Percentiles rank a stretch among this genome's conserved stretches.
Evolutionary conservation across 2,329 filamentous ascomycete genomes (phyloP).

Genomic region (Dothidotthia symphoricarpi): DNA sequence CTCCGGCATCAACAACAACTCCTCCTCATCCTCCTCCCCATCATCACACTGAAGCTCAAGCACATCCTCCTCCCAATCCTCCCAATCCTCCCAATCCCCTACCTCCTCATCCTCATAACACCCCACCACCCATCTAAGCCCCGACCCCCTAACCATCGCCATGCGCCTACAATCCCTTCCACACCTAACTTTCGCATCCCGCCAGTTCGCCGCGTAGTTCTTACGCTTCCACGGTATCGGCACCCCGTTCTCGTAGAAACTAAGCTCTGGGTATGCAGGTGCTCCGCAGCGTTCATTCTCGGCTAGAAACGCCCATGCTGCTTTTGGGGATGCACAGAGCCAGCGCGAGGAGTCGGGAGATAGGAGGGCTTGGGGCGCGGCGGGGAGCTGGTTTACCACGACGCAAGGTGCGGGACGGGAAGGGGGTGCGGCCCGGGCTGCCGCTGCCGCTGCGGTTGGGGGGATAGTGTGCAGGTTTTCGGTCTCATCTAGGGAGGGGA

Average conservation of each 20-base stretch:
- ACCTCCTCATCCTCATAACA: background rate
- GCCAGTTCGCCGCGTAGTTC: constrained; percentile 6
- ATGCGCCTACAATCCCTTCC: background rate
- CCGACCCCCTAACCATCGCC: constrained; percentile 1
- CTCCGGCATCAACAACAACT: background rate
- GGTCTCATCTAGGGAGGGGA: background rate
- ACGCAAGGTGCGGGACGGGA: no score
- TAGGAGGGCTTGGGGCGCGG: background rate
- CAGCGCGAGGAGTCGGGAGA: background rate
- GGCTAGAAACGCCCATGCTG: background rate
- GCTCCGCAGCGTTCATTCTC: constrained; percentile 1
- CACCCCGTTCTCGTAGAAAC: background rate
- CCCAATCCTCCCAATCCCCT: constrained; percentile 1
- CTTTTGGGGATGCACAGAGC: background rate
- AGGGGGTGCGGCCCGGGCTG: background rate
- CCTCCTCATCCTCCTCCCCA: no score
- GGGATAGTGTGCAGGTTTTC: background rate
- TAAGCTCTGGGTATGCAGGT: constrained; percentile 16
- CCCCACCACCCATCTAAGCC: background rate
- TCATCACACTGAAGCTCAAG: background rate
- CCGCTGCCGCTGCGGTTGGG: no score
- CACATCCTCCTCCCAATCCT: constrained; percentile 1
- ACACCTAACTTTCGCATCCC: background rate
- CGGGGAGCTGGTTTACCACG: background rate
- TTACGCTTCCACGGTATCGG: background rate